phyloP scores from a whole-genome alignment of 331 rosid species.

The Cydonia oblonga region DNA sequence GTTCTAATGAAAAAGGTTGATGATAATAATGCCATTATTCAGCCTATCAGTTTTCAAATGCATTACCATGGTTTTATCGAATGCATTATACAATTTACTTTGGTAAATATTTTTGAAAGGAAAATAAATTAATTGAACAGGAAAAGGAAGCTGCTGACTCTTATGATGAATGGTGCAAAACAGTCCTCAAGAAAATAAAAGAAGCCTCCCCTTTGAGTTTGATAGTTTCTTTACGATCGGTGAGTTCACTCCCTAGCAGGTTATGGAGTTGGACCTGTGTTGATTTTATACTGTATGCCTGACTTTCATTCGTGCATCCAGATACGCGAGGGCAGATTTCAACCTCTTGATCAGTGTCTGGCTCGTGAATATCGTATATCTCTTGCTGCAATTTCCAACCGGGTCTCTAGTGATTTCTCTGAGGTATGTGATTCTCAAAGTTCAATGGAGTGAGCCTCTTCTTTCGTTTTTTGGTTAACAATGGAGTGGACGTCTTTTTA shows the following conservation, averaged over 20 bases:
- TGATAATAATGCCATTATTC: background rate
- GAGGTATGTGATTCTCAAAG: slow-evolving; percentile 47
- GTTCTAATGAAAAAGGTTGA: background rate
- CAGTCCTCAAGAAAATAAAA: slow-evolving; percentile 42
- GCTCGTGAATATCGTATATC: slow-evolving; percentile 74
- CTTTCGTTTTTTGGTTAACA: too few species aligned
- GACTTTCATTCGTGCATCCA: slow-evolving; percentile 23
- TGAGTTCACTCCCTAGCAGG: slow-evolving; percentile 32
- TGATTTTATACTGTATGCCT: background rate
- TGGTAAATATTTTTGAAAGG: background rate
- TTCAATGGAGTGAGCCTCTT: background rate
- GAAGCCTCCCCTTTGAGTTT: slow-evolving; percentile 91
- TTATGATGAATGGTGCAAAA: slow-evolving; percentile 53
- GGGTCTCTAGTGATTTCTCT: slow-evolving; percentile 53
- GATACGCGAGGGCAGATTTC: slow-evolving; percentile 95
- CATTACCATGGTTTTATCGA: background rate
- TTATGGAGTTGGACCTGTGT: slow-evolving; percentile 12
- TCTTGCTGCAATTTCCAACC: slow-evolving; percentile 45
- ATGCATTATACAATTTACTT: background rate
- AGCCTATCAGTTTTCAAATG: background rate
- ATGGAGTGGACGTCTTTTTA: background rate
- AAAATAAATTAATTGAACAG: slow-evolving; percentile 25
- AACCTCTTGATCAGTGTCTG: slow-evolving; percentile 79
- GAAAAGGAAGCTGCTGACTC: slow-evolving; percentile 63
- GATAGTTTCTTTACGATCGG: slow-evolving; percentile 73